Evolutionary conservation across 2,329 filamentous ascomycete species (phyloP).

Genomic region (Periconia sp.): DNA sequence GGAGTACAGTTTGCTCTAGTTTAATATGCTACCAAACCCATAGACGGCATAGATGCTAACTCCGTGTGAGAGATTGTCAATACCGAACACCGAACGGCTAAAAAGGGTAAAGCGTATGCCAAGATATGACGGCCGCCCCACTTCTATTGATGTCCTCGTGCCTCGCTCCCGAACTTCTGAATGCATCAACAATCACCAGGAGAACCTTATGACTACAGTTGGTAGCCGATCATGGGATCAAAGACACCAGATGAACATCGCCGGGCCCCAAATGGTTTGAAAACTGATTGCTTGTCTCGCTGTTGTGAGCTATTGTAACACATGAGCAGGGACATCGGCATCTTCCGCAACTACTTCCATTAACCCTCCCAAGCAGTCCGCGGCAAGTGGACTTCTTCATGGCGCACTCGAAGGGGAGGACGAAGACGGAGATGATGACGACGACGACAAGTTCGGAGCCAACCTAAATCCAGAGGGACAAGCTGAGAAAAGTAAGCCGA

Average conservation of each 20-base stretch:
- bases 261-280: constrained; percentile 38
- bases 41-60: too few species aligned
- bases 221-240: constrained; percentile 41
- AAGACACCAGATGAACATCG: constrained; percentile 46
- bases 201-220: constrained; percentile 11
- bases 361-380: constrained; percentile 43
- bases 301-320: constrained; percentile 21
- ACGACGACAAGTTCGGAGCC: constrained; percentile 53
- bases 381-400: constrained; percentile 43
- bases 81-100: too few species aligned
- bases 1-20: too few species aligned
- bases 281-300: background rate
- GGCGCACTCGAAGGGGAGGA: constrained; percentile 50
- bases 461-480: constrained; percentile 31
- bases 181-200: background rate
- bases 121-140: too few species aligned
- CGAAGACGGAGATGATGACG: constrained; percentile 57
- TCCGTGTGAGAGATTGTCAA: too few species aligned
- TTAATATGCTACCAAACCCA: too few species aligned
- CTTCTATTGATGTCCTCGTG: too few species aligned
- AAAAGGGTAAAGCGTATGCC: too few species aligned
- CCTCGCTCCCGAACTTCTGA: too few species aligned
- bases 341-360: constrained; percentile 26
- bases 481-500: constrained; percentile 17
- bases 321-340: constrained; percentile 30